These are phyloP conservation scores for Fraxinus platypoda DNA, from an alignment of 305 asterid species.

Conservation along the genomic window DNA sequence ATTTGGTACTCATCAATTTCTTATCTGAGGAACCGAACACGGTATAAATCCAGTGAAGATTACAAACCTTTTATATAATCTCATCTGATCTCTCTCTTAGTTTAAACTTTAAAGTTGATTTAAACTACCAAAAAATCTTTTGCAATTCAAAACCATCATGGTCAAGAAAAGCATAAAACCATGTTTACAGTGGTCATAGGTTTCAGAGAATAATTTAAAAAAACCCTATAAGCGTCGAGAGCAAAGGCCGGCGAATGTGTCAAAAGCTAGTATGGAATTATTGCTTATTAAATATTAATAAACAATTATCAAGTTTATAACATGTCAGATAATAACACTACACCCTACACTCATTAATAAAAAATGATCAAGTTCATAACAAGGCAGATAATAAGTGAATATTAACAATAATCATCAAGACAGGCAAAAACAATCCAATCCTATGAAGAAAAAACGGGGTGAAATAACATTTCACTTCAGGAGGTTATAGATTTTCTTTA, in stretches of 20 bases:
- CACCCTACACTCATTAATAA: not conserved
- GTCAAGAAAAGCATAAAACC: not conserved
- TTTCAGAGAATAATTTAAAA: not conserved
- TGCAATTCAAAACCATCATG: not conserved
- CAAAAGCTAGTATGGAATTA: not conserved
- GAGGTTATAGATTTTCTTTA: conserved; percentile 1
- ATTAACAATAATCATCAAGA: not conserved
- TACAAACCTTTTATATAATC: not conserved
- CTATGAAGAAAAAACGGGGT: not conserved
- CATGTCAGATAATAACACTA: not conserved
- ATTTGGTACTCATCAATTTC: not conserved
- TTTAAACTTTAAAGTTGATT: not conserved
- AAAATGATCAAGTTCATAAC: not conserved
- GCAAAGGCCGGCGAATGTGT: not conserved
- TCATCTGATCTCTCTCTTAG: not conserved
- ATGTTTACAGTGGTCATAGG: not conserved
- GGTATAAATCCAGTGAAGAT: not conserved
- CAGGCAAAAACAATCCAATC: not conserved
- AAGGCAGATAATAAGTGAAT: not conserved
- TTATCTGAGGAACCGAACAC: not conserved
- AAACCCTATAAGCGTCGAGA: not conserved
- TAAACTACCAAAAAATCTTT: not conserved
- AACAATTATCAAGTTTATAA: not conserved
- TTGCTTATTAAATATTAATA: not conserved
- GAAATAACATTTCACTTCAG: not conserved